Evolutionary conservation across 139 green algal genomes (phyloP).

Genomic region (Chlorella sp.): DNA sequence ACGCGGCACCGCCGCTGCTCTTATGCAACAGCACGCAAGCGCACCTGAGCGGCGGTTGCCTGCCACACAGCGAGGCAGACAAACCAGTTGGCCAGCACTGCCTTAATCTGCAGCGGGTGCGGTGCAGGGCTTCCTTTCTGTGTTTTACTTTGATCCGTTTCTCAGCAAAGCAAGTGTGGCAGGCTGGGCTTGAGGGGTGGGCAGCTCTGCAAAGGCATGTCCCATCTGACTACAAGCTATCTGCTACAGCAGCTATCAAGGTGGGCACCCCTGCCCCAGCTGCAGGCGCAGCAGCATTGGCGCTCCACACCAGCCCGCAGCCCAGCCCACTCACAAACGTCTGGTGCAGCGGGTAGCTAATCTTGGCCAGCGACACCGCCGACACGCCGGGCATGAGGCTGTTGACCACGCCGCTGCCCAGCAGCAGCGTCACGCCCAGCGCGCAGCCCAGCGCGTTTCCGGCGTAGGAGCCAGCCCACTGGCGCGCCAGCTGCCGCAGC

Average conservation of each 20-base stretch:
- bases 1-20: too few species aligned
- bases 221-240: too few species aligned
- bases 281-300: too few species aligned
- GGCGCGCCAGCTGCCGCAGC: constrained; percentile 46
- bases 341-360: constrained; percentile 41
- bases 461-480: constrained; percentile 74
- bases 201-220: too few species aligned
- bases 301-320: too few species aligned
- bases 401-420: constrained; percentile 63
- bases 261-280: too few species aligned
- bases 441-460: constrained; percentile 85
- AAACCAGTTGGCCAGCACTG: constrained; percentile 90
- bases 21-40: too few species aligned
- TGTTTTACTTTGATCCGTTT: too few species aligned
- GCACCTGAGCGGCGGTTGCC: constrained; percentile 55
- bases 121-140: too few species aligned
- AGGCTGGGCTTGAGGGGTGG: too few species aligned
- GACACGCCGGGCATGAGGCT: constrained; percentile 30
- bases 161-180: too few species aligned
- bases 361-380: constrained; percentile 59
- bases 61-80: constrained; percentile 91
- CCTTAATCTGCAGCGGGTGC: constrained; percentile 55
- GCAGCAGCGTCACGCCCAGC: constrained; percentile 64
- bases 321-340: constrained; percentile 1
- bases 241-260: too few species aligned